These are phyloP conservation scores for Flammula alnicola DNA, from an alignment of 1,284 basidiomycete species.

Conservation along the genomic window DNA sequence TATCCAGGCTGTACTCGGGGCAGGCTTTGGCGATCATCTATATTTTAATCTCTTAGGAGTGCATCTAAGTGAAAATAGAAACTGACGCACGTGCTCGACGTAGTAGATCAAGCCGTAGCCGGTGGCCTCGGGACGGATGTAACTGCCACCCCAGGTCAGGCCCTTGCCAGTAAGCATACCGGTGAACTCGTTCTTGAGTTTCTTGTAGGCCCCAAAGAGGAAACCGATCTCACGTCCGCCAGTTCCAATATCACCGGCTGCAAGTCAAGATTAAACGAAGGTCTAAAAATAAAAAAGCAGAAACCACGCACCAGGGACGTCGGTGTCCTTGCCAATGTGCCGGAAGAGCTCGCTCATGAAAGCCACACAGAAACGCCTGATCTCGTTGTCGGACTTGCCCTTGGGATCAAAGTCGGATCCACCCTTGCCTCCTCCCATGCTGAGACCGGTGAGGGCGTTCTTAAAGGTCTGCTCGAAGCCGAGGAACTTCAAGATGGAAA, in stretches of 20 bases:
- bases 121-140: conserved; percentile 76
- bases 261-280: conserved; percentile 2
- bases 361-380: conserved; percentile 70
- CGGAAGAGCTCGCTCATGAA: conserved; percentile 79
- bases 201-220: conserved; percentile 80
- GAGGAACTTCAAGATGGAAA: conserved; percentile 87
- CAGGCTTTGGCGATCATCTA: conserved; percentile 58
- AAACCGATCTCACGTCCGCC: conserved; percentile 75
- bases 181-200: conserved; percentile 75
- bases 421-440: conserved; percentile 79
- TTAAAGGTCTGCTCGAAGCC: conserved; percentile 86
- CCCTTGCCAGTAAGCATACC: conserved; percentile 84
- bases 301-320: conserved; percentile 61
- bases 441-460: conserved; percentile 81
- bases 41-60: neutral
- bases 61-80: neutral
- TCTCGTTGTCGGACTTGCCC: conserved; percentile 80
- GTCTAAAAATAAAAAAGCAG: conserved; percentile 1
- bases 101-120: conserved; percentile 84
- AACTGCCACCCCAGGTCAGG: conserved; percentile 73
- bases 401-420: conserved; percentile 83
- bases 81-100: conserved; percentile 65
- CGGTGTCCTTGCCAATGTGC: conserved; percentile 77
- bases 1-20: conserved; percentile 49
- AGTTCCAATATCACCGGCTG: conserved; percentile 75